These are phyloP conservation scores for Geosmithia putterillii DNA, from an alignment of 2,329 filamentous ascomycete genomes.

Conservation along the genomic window DNA sequence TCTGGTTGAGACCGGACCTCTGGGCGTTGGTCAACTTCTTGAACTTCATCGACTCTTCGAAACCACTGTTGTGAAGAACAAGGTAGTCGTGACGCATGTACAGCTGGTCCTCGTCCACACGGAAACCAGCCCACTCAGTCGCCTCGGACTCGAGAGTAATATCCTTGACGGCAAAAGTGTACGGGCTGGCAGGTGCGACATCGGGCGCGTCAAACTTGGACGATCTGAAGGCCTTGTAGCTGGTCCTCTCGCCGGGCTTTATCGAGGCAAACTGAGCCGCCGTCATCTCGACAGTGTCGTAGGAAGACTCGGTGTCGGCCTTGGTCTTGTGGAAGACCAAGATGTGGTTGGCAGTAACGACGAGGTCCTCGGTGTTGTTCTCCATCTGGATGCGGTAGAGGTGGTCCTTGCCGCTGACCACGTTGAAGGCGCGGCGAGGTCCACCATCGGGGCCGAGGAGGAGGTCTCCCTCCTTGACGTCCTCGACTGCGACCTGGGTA, in stretches of 20 bases:
- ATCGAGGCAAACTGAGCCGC: slow-evolving; percentile 29
- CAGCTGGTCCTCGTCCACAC: slow-evolving; percentile 35
- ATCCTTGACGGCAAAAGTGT: slow-evolving; percentile 20
- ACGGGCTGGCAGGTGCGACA: slow-evolving; percentile 14
- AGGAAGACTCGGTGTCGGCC: slow-evolving; percentile 11
- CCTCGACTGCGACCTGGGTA: slow-evolving; percentile 29
- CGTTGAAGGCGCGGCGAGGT: slow-evolving; percentile 34
- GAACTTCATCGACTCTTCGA: slow-evolving; percentile 74
- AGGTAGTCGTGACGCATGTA: slow-evolving; percentile 35
- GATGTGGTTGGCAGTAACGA: slow-evolving; percentile 36
- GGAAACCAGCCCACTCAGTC: slow-evolving; percentile 36
- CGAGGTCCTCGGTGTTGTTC: slow-evolving; percentile 27
- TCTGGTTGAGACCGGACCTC: slow-evolving; percentile 92
- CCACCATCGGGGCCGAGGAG: slow-evolving; percentile 35
- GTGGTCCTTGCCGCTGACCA: slow-evolving; percentile 30
- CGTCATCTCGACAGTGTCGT: slow-evolving; percentile 31
- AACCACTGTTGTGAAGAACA: slow-evolving; percentile 36
- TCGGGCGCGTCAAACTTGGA: slow-evolving; percentile 5
- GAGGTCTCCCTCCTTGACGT: slow-evolving; percentile 34
- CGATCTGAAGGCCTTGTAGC: slow-evolving; percentile 21
- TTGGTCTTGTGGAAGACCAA: slow-evolving; percentile 27
- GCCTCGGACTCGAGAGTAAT: slow-evolving; percentile 27
- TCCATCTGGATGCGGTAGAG: slow-evolving; percentile 36
- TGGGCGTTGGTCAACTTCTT: slow-evolving; percentile 98
- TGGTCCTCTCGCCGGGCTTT: slow-evolving; percentile 18